Conservation (phyloP, 176 grass and related monocot species). For the Carex myosuroides region DNA sequence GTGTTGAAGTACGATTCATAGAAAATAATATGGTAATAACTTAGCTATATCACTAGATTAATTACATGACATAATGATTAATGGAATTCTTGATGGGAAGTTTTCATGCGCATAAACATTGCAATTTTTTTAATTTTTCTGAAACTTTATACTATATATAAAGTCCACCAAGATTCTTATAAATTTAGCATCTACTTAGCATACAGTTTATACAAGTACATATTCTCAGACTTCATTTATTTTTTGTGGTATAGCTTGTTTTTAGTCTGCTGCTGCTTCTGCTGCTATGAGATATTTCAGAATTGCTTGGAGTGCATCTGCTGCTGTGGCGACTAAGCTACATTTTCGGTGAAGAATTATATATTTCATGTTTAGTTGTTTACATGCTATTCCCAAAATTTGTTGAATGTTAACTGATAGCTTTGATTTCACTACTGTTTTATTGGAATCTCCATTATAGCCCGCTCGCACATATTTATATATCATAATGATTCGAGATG, state of each 20-base stretch:
- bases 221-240: not conserved
- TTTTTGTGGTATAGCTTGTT: conserved; percentile 32
- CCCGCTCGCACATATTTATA: too few species aligned
- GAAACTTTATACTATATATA: too few species aligned
- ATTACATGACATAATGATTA: too few species aligned
- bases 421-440: not conserved
- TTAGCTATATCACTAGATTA: too few species aligned
- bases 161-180: not conserved
- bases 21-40: too few species aligned
- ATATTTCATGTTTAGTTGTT: not conserved
- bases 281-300: too few species aligned
- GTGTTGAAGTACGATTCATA: too few species aligned
- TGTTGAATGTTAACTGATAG: not conserved
- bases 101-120: too few species aligned
- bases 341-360: not conserved
- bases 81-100: too few species aligned
- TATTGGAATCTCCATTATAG: not conserved
- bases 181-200: not conserved
- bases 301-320: conserved; percentile 8
- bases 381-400: not conserved
- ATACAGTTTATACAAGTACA: not conserved
- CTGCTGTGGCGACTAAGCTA: conserved; percentile 47
- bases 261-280: conserved; percentile 42
- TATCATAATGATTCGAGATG: too few species aligned
- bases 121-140: too few species aligned